Conservation (phyloP, 352 stramenopile species). For the Phytophthora cajani region DNA sequence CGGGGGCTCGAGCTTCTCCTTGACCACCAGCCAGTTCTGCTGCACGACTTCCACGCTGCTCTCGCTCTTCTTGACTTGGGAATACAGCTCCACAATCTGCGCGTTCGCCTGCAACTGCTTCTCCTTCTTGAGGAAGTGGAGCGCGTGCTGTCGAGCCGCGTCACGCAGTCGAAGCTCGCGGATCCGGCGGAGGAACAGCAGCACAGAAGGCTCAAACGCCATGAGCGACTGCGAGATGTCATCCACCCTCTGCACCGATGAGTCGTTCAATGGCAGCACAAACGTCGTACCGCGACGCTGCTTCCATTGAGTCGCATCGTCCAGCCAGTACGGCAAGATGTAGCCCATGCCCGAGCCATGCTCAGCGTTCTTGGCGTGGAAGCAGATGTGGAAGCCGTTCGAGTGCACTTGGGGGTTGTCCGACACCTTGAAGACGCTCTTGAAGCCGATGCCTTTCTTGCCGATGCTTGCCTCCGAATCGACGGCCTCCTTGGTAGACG, state of each 20-base stretch:
- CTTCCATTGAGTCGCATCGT: conserved; percentile 52
- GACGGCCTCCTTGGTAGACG: conserved; percentile 71
- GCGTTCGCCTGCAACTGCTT: conserved; percentile 29
- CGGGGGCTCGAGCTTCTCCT: conserved; percentile 39
- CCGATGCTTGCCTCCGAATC: conserved; percentile 72
- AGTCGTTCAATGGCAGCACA: conserved; percentile 72
- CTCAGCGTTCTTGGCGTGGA: conserved; percentile 62
- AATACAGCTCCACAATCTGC: conserved; percentile 50
- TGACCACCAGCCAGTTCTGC: conserved; percentile 74
- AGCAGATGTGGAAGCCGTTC: conserved; percentile 88
- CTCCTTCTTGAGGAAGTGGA: conserved; percentile 61
- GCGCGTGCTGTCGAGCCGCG: conserved; percentile 30
- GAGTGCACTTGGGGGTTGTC: conserved; percentile 86
- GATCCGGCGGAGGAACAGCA: conserved; percentile 84
- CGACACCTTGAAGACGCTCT: conserved; percentile 92
- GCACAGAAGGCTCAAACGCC: conserved; percentile 74
- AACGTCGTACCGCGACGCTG: conserved; percentile 65
- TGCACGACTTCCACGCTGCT: conserved; percentile 25
- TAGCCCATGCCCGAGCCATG: conserved; percentile 68
- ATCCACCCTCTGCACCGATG: conserved; percentile 45
- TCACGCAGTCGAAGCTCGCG: conserved; percentile 67
- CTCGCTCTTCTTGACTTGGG: conserved; percentile 28
- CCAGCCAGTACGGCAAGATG: conserved; percentile 84
- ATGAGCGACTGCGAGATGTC: conserved; percentile 75
- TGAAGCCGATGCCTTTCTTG: conserved; percentile 92